Conservation (phyloP, 2,329 filamentous ascomycete genomes). For the Ceratocystis cubensis region DNA sequence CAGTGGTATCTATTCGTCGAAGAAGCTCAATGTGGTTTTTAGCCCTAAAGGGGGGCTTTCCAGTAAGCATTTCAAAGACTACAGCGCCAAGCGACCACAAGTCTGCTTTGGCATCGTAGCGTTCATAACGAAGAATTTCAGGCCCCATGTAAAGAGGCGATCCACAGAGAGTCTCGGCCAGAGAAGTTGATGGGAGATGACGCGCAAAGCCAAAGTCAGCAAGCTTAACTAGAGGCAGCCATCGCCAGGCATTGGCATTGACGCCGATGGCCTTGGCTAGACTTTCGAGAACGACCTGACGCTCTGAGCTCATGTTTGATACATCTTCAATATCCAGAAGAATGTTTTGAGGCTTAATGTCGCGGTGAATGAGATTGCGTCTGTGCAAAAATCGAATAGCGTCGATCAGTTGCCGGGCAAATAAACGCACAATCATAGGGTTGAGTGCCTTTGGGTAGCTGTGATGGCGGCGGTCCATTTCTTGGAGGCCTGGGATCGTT, state of each 20-base stretch:
- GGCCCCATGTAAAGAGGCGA: conserved; percentile 98
- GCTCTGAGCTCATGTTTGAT: conserved; percentile 64
- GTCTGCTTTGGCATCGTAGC: conserved; percentile 93
- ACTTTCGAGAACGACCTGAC: conserved; percentile 39
- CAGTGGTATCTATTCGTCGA: conserved; percentile 77
- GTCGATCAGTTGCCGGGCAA: conserved; percentile 86
- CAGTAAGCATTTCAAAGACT: conserved; percentile 86
- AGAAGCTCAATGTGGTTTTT: conserved; percentile 90
- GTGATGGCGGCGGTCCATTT: conserved; percentile 90
- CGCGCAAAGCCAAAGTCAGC: conserved; percentile 98
- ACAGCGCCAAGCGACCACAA: conserved; percentile 97
- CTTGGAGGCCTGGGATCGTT: conserved; percentile 67
- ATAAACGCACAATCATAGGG: conserved; percentile 93
- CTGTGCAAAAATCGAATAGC: conserved; percentile 78
- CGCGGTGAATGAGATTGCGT: conserved; percentile 83
- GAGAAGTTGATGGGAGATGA: conserved; percentile 74
- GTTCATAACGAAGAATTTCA: conserved; percentile 92
- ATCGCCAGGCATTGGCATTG: conserved; percentile 37
- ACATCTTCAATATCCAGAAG: conserved; percentile 40
- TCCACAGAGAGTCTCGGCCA: conserved; percentile 92
- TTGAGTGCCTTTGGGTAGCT: conserved; percentile 76
- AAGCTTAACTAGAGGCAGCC: conserved; percentile 85
- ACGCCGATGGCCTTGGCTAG: conserved; percentile 43
- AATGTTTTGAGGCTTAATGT: conserved; percentile 95
- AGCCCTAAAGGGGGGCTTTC: conserved; percentile 80